Evolutionary conservation across 768 basidiomycete species (phyloP).

Genomic region (Cyathus striatus): DNA sequence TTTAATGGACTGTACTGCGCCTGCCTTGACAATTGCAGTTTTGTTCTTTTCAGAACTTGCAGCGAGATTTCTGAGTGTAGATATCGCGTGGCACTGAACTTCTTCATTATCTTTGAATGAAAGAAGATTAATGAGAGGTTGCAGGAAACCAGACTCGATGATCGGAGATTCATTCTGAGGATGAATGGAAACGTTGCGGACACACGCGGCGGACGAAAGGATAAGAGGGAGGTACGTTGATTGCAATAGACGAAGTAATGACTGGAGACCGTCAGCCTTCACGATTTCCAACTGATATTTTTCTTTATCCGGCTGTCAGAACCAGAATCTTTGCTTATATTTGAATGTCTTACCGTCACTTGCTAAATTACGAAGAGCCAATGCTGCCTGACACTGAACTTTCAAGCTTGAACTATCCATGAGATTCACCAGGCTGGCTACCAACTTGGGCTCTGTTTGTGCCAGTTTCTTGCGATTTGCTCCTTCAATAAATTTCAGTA

Average conservation of each 20-base stretch:
- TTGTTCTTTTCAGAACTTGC: constrained; percentile 99
- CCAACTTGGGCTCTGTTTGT: constrained; percentile 89
- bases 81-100: constrained; percentile 98
- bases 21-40: constrained; percentile 94
- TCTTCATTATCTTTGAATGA: constrained; percentile 99
- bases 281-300: constrained; percentile 99
- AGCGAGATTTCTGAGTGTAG: constrained; percentile 92
- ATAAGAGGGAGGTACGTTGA: constrained; percentile 97
- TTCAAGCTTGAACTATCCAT: constrained; percentile 98
- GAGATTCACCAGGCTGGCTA: constrained; percentile 85
- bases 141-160: constrained; percentile 96
- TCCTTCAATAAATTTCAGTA: constrained; percentile 31
- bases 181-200: constrained; percentile 98
- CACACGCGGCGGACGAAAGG: constrained; percentile 96
- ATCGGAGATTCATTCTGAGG: constrained; percentile 98
- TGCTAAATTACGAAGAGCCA: constrained; percentile 93
- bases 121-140: constrained; percentile 91
- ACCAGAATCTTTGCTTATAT: not conserved
- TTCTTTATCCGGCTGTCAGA: constrained; percentile 43
- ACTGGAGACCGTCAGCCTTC: constrained; percentile 87
- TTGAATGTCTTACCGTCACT: constrained; percentile 70
- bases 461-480: constrained; percentile 92
- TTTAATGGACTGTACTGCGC: constrained; percentile 95
- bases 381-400: constrained; percentile 96
- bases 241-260: constrained; percentile 89